A percentile compares a stretch with the other conserved stretches of the same genome.
Evolutionary conservation across 768 basidiomycete species (phyloP).

Genomic region (Lactarius pseudohatsudake): DNA sequence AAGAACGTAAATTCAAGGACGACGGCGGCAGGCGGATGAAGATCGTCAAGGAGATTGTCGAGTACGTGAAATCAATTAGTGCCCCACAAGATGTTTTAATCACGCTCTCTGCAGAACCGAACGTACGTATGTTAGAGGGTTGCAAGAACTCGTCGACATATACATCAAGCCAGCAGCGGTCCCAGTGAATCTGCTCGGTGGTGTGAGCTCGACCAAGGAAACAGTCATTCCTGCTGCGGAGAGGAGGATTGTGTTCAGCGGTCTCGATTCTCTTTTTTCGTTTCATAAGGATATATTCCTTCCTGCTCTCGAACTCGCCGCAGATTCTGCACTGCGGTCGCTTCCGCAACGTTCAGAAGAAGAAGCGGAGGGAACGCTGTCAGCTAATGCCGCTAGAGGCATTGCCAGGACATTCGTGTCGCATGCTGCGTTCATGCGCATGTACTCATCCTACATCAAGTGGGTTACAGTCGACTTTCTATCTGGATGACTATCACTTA

Average conservation of each 20-base stretch:
- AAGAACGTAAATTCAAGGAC: constrained; percentile 89
- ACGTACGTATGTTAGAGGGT: constrained; percentile 89
- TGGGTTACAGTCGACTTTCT: constrained; percentile 41
- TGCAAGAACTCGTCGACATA: constrained; percentile 91
- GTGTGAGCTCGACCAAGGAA: constrained; percentile 73
- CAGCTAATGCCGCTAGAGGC: constrained; percentile 69
- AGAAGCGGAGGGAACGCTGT: constrained; percentile 73
- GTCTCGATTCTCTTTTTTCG: constrained; percentile 83
- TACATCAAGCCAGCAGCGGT: constrained; percentile 86
- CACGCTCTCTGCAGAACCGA: constrained; percentile 64
- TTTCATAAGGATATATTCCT: constrained; percentile 95
- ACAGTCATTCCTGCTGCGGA: constrained; percentile 83
- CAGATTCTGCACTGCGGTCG: constrained; percentile 61
- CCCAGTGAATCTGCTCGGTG: constrained; percentile 66
- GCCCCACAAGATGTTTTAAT: constrained; percentile 26
- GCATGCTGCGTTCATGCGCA: constrained; percentile 97
- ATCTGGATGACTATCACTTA: constrained; percentile 22
- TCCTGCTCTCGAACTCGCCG: constrained; percentile 81
- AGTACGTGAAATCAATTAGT: constrained; percentile 50
- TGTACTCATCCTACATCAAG: constrained; percentile 99
- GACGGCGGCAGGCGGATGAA: constrained; percentile 82
- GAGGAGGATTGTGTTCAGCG: constrained; percentile 88
- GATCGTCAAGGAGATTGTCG: constrained; percentile 87
- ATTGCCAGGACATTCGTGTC: constrained; percentile 89
- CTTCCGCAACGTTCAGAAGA: constrained; percentile 45